Evolutionary conservation across 306 rosid species (phyloP), one percentile per base, ranked within the genome.

Genomic region (Mimosa pudica): DNA sequence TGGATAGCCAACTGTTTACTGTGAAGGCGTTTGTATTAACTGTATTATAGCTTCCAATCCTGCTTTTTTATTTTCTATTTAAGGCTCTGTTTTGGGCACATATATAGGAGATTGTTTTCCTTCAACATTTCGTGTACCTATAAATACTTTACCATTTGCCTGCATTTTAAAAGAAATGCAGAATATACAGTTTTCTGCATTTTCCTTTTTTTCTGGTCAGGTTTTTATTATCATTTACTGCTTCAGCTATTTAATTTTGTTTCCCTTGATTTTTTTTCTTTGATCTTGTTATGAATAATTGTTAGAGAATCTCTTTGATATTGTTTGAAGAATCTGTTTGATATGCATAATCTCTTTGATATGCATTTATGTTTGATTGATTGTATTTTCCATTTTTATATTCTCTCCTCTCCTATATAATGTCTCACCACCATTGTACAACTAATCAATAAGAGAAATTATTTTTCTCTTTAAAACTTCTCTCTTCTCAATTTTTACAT

Each of bases 221-320:
- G 2, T 60, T 14, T 24, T 24, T 18, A 10, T 24, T 60, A 20
- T 14, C 67, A 61, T 35, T 70, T 75, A 58, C 72, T 80, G 80
- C 76, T 72, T 74, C 38, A 65, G 74, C 46, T 71, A 75, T 76
- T 70, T 20, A 78, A 73, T 2, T 76, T 67, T 11, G 30, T 70
- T 70, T 46, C 4, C 2, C 80, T 77, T 45, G 12, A 67, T 62
- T 78, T 67, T 11, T 70, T 70, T 46, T 13, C 2, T 78, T 77
- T 45, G 12, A 67, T 62, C 71, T 57, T 77, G 69, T 71, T 76
- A 57, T 65, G 32, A 49, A 62, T 38, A 33, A n/a, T n/a, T n/a
- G n/a, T n/a, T n/a, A n/a, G n/a, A n/a, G n/a, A n/a, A n/a, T n/a
- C n/a, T n/a, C n/a, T n/a, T n/a, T n/a, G n/a, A n/a, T n/a, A n/a